phyloP scores from a whole-genome alignment of 2,329 filamentous ascomycete species.

The Stenocarpella maydis region DNA sequence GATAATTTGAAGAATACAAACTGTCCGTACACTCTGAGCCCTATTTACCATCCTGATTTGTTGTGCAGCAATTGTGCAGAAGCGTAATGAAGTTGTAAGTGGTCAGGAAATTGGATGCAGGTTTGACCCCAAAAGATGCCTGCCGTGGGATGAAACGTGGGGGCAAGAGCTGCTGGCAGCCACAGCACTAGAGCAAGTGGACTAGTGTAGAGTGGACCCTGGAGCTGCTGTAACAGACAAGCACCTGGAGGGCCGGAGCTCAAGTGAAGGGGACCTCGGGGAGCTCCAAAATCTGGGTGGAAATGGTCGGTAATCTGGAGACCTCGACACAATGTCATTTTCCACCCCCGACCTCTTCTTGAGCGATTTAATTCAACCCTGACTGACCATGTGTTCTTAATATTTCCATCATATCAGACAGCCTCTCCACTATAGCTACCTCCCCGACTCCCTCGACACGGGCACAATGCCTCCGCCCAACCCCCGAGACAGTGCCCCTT shows the following conservation, averaged over 20 bases:
- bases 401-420: neutral
- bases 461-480: constrained; percentile 43
- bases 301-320: constrained; percentile 5
- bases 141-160: too few relatives aligned
- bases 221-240: constrained; percentile 1
- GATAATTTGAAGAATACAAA: too few relatives aligned
- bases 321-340: constrained; percentile 19
- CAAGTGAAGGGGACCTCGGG: constrained; percentile 10
- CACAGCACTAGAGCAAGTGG: too few relatives aligned
- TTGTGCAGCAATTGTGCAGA: too few relatives aligned
- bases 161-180: constrained; percentile 13
- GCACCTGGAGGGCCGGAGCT: neutral
- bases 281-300: constrained; percentile 22
- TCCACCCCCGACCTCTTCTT: constrained; percentile 15
- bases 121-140: too few relatives aligned
- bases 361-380: constrained; percentile 31
- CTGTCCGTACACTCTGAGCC: too few relatives aligned
- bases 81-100: too few relatives aligned
- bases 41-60: too few relatives aligned
- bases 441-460: neutral
- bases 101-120: too few relatives aligned
- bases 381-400: constrained; percentile 29
- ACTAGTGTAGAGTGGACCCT: constrained; percentile 9
- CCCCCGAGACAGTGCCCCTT: constrained; percentile 33
- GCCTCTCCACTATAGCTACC: neutral